A percentile compares a stretch with the other conserved stretches of the same genome.
phyloP scores from a whole-genome alignment of 768 basidiomycete genomes.

The Chalciporus pseudorubinellus region DNA sequence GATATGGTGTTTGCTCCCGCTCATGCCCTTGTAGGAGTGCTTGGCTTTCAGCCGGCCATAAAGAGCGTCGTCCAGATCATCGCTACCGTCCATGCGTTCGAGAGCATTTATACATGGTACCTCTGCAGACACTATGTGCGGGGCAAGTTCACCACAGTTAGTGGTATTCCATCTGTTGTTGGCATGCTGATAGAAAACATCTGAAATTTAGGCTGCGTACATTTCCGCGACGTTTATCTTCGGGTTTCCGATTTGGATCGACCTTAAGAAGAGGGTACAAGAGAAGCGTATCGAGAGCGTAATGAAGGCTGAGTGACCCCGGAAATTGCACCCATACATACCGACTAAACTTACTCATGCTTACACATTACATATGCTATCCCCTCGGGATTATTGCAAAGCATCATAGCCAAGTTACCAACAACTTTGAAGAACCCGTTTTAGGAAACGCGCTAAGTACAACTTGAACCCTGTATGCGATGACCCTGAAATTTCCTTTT shows the following conservation, averaged over 20 bases:
- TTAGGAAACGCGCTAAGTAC: too few relatives aligned
- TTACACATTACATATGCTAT: too few relatives aligned
- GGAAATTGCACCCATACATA: too few relatives aligned
- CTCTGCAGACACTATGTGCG: conserved; percentile 31
- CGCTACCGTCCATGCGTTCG: conserved; percentile 18
- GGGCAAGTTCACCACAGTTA: conserved; percentile 17
- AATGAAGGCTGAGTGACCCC: conserved; percentile 60
- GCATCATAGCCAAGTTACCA: too few relatives aligned
- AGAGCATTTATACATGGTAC: conserved; percentile 28
- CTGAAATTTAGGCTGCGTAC: conserved; percentile 46
- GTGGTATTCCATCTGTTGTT: background rate
- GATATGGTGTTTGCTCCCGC: conserved; percentile 23
- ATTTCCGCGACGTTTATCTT: conserved; percentile 46
- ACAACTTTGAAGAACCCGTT: too few relatives aligned
- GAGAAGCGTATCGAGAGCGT: conserved; percentile 73
- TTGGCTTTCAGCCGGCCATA: conserved; percentile 20
- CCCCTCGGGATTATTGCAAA: too few relatives aligned
- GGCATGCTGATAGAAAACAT: background rate
- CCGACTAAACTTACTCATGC: too few relatives aligned
- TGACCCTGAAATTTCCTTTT: too few relatives aligned
- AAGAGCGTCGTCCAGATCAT: conserved; percentile 4
- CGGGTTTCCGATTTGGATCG: conserved; percentile 55
- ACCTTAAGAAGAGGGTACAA: conserved; percentile 60
- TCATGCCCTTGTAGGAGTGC: conserved; percentile 3
- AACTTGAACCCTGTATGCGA: too few relatives aligned